Conservation (phyloP, 2,329 filamentous ascomycete genomes). For the Didymella pinodella region DNA sequence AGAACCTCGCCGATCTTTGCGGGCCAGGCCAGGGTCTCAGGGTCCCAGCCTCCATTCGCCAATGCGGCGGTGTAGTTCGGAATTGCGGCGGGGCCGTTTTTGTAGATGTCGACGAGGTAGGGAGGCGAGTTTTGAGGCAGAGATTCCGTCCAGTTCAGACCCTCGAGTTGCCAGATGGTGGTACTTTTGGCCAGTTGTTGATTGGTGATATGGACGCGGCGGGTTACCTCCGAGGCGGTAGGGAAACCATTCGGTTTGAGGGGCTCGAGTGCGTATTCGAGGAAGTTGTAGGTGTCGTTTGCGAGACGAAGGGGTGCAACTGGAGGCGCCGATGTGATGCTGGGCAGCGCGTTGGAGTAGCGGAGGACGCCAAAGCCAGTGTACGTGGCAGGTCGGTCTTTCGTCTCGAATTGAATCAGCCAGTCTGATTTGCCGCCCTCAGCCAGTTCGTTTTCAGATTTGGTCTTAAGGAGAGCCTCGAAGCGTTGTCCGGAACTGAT, state of each 20-base stretch:
- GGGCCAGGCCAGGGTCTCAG: conserved; percentile 59
- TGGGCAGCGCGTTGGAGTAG: conserved; percentile 17
- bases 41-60: conserved; percentile 63
- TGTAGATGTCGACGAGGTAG: conserved; percentile 63
- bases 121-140: conserved; percentile 43
- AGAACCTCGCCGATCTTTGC: conserved; percentile 65
- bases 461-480: conserved; percentile 64
- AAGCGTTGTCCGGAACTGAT: conserved; percentile 68
- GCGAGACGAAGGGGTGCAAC: conserved; percentile 42
- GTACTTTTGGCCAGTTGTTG: conserved; percentile 29
- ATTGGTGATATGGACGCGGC: conserved; percentile 43
- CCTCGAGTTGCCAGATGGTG: conserved; percentile 37
- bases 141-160: conserved; percentile 34
- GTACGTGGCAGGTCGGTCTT: conserved; percentile 57
- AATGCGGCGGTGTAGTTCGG: conserved; percentile 63
- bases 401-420: conserved; percentile 60
- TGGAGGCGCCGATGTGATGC: conserved; percentile 23
- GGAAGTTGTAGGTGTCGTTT: conserved; percentile 47
- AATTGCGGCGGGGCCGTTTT: conserved; percentile 55
- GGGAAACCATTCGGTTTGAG: conserved; percentile 45
- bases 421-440: conserved; percentile 47
- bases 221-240: conserved; percentile 44
- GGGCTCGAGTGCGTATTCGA: conserved; percentile 51
- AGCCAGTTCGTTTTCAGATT: conserved; percentile 57
- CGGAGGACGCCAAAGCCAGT: conserved; percentile 61